A percentile compares a stretch with the other conserved stretches of the same genome.
These are phyloP conservation scores for Phalaenopsis aphrodite DNA, from an alignment of 106 monocot species.

Conservation along the genomic window DNA sequence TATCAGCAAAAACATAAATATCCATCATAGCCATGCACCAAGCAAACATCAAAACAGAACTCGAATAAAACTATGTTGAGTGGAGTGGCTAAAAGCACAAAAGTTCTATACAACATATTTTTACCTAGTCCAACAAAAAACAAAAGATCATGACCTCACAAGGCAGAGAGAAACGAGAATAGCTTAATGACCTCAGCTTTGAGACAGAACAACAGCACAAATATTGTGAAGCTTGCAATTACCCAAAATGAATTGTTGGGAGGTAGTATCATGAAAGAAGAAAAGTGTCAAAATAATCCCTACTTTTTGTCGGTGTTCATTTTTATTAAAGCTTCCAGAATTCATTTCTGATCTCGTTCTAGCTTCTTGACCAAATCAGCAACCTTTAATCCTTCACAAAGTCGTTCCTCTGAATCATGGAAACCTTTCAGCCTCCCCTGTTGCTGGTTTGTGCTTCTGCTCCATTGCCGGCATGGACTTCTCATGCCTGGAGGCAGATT, in stretches of 20 bases:
- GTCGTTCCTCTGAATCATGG: slow-evolving; percentile 11
- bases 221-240: neutral
- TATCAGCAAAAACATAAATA: neutral
- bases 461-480: slow-evolving; percentile 23
- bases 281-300: neutral
- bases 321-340: neutral
- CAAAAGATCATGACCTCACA: neutral
- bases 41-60: neutral
- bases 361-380: slow-evolving; percentile 14
- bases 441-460: slow-evolving; percentile 2
- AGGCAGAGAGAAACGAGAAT: neutral
- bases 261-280: neutral
- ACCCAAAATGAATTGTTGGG: neutral
- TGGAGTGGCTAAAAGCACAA: neutral
- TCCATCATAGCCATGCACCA: neutral
- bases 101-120: neutral
- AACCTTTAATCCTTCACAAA: slow-evolving; percentile 26
- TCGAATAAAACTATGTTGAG: neutral
- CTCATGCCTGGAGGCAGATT: slow-evolving; percentile 13
- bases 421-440: neutral
- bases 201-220: neutral
- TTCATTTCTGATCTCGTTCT: neutral
- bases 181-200: neutral
- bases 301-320: no score
- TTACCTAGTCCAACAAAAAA: neutral